Evolutionary conservation across 2,329 filamentous ascomycete genomes (phyloP).

Genomic region (Aureobasidium sp.): DNA sequence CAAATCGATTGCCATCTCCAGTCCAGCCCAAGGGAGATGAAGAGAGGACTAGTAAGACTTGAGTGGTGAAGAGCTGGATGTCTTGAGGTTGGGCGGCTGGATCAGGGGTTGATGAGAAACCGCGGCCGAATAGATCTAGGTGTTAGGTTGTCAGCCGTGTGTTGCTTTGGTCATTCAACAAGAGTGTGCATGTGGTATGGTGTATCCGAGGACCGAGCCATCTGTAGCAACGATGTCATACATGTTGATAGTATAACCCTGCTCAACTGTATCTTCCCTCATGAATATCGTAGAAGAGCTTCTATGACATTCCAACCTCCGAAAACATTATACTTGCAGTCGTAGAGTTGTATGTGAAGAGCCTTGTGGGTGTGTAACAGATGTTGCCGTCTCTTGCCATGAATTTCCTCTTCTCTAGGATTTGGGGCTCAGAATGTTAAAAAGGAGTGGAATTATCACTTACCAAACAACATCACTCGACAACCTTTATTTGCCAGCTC

Average conservation of each 20-base stretch:
- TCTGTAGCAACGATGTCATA: not conserved
- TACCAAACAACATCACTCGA: conserved; percentile 69
- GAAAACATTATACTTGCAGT: not conserved
- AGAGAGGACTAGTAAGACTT: conserved; percentile 61
- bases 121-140: conserved; percentile 63
- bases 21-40: conserved; percentile 66
- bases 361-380: not conserved
- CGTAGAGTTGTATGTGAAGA: too few relatives aligned
- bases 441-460: conserved; percentile 23
- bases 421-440: not conserved
- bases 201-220: not conserved
- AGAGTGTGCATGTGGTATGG: not conserved
- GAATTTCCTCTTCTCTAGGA: not conserved
- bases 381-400: not conserved
- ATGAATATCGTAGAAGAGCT: not conserved
- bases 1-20: conserved; percentile 45
- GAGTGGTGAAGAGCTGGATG: conserved; percentile 61
- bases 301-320: not conserved
- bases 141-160: not conserved
- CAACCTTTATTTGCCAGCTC: conserved; percentile 58
- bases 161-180: not conserved
- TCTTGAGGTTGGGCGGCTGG: conserved; percentile 63
- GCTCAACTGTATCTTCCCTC: not conserved
- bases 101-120: conserved; percentile 64
- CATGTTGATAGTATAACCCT: not conserved